Percentiles rank a stretch among this genome's conserved stretches.
Conservation (phyloP, 305 asterid species). For the Fraxinus angustifolia region DNA sequence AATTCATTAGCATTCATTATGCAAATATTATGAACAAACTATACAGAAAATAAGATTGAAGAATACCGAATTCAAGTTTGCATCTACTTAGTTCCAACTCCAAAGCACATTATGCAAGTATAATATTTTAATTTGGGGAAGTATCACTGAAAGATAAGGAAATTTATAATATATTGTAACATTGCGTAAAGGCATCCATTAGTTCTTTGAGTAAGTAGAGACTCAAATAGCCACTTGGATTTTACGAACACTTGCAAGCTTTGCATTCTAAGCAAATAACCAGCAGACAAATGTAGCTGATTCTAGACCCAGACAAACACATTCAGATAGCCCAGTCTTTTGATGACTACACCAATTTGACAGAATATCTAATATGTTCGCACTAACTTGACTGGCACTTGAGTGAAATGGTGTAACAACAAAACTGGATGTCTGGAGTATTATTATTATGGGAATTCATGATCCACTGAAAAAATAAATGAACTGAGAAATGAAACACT, state of each 20-base stretch:
- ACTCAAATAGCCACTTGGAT: neutral
- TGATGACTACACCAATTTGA: neutral
- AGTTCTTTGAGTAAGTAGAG: neutral
- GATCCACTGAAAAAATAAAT: neutral
- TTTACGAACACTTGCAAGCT: neutral
- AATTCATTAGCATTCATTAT: neutral
- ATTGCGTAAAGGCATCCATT: neutral
- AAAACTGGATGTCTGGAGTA: neutral
- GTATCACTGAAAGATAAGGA: neutral
- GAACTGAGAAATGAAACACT: neutral
- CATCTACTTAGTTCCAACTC: neutral
- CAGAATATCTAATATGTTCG: neutral
- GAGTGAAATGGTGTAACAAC: neutral
- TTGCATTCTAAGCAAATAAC: neutral
- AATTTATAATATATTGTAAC: neutral
- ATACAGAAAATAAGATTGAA: neutral
- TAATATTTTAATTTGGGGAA: neutral
- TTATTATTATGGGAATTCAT: neutral
- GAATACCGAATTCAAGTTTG: neutral
- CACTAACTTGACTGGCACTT: neutral
- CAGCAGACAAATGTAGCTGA: neutral
- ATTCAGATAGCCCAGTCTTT: neutral
- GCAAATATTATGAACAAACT: neutral
- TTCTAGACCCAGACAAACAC: neutral
- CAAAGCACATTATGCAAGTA: neutral